Evolutionary conservation across 2,329 filamentous ascomycete species (phyloP), one percentile per base, ranked within the genome.

Genomic region (Dothideomycetidae sp.): DNA sequence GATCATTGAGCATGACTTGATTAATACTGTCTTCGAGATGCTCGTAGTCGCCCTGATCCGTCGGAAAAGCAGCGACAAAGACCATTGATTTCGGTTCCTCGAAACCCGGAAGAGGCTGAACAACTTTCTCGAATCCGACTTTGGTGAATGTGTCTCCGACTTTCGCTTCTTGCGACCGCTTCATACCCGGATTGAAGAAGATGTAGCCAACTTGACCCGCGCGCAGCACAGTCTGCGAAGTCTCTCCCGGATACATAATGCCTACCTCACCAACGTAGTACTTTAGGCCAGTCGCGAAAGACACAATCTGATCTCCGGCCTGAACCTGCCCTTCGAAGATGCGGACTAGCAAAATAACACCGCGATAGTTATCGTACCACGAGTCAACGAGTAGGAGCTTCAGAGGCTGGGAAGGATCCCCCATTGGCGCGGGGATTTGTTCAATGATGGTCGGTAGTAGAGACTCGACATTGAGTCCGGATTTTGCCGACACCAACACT

Each of bases 41-140:
- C 30, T 73, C 71, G 53, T 93, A 88, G 56, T 93, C 83, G 49
- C 77, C 68, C 48, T 93, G 85, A 51, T 98, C 86, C 0, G 86
- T 85, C 0, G 90, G 90, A 50, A 93, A 98, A 0, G 90, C 90
- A 1, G 88, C 86, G 3, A 98, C 90, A 49, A 98, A 98, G 3
- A 98, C 90, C 90, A 98, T 98, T 4, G 86, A 81, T 57, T 98
- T 93, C 1, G 90, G 88, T 57, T 98, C 90, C 54, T 93, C 88
- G 43, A 98, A 98, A 2, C 88, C 90, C 0, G 85, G 84, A 37
- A 86, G 78, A 10, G 82, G 76, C 55, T 86, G 70, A 2, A 98
- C 85, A 1, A 69, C 52, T 41, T 74, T 72, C 59, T 93, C 82
- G 14, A 66, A 75, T 2, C 83, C 85, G 3, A 85, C 70, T 2